A percentile compares a stretch with the other conserved stretches of the same genome.
phyloP scores from a whole-genome alignment of 2,329 filamentous ascomycete genomes.

The Magnaporthales sp. region DNA sequence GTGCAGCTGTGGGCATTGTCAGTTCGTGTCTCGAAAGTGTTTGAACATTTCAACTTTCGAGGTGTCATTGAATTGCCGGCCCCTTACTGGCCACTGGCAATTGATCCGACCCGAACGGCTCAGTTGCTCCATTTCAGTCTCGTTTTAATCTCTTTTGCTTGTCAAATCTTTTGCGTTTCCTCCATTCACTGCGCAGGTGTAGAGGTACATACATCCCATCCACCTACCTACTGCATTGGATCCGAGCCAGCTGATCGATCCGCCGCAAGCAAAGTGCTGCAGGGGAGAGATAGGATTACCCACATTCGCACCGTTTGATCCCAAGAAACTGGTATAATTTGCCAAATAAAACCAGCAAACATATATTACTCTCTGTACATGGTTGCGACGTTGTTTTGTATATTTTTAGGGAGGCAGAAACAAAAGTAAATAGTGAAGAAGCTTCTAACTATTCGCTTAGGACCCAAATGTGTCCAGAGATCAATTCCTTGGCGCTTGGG shows the following conservation, averaged over 20 bases:
- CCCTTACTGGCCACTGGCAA: background rate
- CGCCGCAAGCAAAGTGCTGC: background rate
- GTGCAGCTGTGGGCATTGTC: slow-evolving; percentile 7
- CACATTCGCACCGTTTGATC: background rate
- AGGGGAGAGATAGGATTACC: background rate
- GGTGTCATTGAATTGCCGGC: background rate
- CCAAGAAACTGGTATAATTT: background rate
- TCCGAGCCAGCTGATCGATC: background rate
- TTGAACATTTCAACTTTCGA: slow-evolving; percentile 6
- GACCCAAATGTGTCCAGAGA: background rate
- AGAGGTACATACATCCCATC: too few species aligned
- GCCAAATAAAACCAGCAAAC: too few species aligned
- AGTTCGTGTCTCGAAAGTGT: slow-evolving; percentile 14
- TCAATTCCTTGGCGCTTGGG: background rate
- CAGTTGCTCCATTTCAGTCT: background rate
- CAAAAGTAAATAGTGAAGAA: background rate
- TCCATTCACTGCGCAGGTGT: too few species aligned
- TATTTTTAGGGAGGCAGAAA: background rate
- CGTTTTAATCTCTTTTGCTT: background rate
- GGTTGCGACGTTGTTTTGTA: background rate
- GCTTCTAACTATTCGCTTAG: background rate
- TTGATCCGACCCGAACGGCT: background rate
- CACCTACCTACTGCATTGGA: background rate
- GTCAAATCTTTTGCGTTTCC: too few species aligned
- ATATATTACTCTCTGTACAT: too few species aligned